Conservation (phyloP, 208 protist species). For the Porcisia hertigi region DNA sequence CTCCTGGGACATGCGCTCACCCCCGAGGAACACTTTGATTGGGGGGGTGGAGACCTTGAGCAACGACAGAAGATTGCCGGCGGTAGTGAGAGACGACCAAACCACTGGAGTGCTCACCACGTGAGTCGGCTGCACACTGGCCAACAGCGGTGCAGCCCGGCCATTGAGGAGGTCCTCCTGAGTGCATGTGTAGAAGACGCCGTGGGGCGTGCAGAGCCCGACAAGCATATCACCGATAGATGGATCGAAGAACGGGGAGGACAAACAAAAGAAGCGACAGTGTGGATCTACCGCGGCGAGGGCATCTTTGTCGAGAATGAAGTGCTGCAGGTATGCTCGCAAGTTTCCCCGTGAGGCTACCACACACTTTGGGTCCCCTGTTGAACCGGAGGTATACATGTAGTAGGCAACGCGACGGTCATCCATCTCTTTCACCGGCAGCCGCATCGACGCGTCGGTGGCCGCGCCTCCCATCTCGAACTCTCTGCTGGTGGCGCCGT, state of each 20-base stretch:
- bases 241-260: conserved; percentile 61
- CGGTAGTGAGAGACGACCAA: conserved; percentile 25
- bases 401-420: conserved; percentile 48
- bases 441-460: not conserved
- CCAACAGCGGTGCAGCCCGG: conserved; percentile 20
- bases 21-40: conserved; percentile 54
- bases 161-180: conserved; percentile 30
- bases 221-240: conserved; percentile 62
- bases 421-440: not conserved
- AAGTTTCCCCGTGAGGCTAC: conserved; percentile 46
- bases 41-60: not conserved
- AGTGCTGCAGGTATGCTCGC: conserved; percentile 39
- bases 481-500: not conserved
- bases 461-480: not conserved
- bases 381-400: conserved; percentile 68
- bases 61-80: not conserved
- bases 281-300: conserved; percentile 7
- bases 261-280: conserved; percentile 42
- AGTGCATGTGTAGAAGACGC: conserved; percentile 30
- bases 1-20: conserved; percentile 44
- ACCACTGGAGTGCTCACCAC: conserved; percentile 54
- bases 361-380: conserved; percentile 59
- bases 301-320: conserved; percentile 29
- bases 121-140: conserved; percentile 35
- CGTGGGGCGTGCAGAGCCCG: conserved; percentile 31